Evolutionary conservation across 164 flowering plant species (phyloP).

Genomic region (Taxillus chinensis): DNA sequence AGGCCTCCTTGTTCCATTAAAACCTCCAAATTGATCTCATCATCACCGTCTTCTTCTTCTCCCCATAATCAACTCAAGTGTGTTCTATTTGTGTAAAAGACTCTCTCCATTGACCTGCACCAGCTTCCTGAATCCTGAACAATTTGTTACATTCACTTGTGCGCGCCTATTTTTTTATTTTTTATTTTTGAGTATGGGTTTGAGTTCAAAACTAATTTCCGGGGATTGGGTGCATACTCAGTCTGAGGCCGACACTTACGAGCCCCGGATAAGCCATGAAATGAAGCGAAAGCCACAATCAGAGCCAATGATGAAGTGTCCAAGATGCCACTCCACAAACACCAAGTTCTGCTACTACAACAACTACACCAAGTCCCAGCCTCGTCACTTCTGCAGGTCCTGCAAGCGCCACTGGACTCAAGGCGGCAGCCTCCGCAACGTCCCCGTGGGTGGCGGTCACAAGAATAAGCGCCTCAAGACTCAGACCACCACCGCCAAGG

Average conservation of each 20-base stretch:
- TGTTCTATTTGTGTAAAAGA: constrained; percentile 26
- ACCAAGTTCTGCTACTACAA: constrained; percentile 88
- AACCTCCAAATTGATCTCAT: not conserved
- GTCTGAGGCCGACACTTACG: constrained; percentile 18
- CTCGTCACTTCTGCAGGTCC: constrained; percentile 71
- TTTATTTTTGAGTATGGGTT: constrained; percentile 31
- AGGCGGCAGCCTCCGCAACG: constrained; percentile 75
- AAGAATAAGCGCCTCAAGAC: constrained; percentile 57
- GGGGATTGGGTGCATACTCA: constrained; percentile 35
- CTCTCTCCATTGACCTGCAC: constrained; percentile 1
- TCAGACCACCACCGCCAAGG: constrained; percentile 6
- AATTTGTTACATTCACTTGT: not conserved
- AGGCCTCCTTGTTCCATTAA: not conserved
- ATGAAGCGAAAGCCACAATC: constrained; percentile 15
- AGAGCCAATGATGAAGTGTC: constrained; percentile 45
- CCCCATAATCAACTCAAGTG: constrained; percentile 20
- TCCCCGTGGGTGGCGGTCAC: constrained; percentile 75
- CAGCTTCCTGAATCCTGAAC: not conserved
- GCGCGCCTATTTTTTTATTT: not conserved
- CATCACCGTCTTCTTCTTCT: constrained; percentile 12
- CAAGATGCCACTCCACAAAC: constrained; percentile 62
- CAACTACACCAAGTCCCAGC: constrained; percentile 74
- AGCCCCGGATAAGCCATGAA: constrained; percentile 19
- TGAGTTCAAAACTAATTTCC: constrained; percentile 48
- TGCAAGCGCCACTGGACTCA: constrained; percentile 84